Percentiles rank a stretch among this genome's conserved stretches.
Conservation (phyloP, 208 protist genomes). For the Acanthamoeba triangularis region DNA sequence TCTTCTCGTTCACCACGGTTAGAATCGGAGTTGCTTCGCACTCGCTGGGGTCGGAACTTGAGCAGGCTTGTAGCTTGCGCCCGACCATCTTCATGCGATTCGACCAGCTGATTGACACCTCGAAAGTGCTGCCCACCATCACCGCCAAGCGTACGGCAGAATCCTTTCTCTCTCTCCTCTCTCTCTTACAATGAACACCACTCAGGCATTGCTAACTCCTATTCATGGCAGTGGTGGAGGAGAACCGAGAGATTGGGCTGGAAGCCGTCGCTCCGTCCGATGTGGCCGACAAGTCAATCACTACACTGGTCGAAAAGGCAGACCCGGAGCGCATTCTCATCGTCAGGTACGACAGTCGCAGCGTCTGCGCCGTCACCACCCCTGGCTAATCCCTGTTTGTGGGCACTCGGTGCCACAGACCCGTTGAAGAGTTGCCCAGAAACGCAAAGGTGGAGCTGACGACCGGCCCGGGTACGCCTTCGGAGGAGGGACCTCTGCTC, state of each 20-base stretch:
- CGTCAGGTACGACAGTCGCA: not conserved
- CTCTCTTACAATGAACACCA: not conserved
- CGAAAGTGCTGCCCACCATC: not conserved
- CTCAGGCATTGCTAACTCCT: not conserved
- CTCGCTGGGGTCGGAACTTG: not conserved
- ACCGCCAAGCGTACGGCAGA: not conserved
- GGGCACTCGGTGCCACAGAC: not conserved
- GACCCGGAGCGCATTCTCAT: not conserved
- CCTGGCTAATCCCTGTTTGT: not conserved
- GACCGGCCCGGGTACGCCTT: not conserved
- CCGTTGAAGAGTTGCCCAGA: not conserved
- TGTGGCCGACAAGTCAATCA: not conserved
- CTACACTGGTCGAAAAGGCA: not conserved
- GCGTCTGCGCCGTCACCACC: not conserved
- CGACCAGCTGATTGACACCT: not conserved
- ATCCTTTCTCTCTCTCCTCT: not conserved
- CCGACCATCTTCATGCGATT: constrained; percentile 36
- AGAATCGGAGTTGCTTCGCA: not conserved
- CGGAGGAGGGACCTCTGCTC: not conserved
- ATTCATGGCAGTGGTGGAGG: not conserved
- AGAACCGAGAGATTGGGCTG: not conserved
- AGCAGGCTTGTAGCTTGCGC: not conserved
- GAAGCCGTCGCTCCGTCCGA: not conserved
- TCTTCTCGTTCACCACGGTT: constrained; percentile 20
- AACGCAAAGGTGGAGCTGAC: not conserved